Base-by-base conservation (phyloP, 1,284 basidiomycete genomes). In the Malassezia caprae region DNA sequence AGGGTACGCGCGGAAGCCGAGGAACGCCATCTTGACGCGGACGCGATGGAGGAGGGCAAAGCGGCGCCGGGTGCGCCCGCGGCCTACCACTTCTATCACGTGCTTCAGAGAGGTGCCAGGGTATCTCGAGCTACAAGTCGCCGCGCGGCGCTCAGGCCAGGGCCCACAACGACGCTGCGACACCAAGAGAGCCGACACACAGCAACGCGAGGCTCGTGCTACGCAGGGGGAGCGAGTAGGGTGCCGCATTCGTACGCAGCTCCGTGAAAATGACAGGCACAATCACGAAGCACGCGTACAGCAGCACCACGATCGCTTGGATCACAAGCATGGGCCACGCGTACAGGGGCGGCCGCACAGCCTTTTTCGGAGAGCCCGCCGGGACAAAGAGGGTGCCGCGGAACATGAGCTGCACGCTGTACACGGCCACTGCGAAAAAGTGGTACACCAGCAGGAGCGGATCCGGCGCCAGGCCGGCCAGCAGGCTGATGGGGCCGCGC, bases 371-470 rank as follows among this genome's bases (percentile, higher is more conserved):
- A 3, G 27, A 31, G 2, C 54, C 2, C 52, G 42, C 11, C 57
- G 61, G 35, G 60, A 62, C 1, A 82, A 83, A 24, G 15, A 57
- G 40, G 24, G 43, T 6, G 21, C 50, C 50, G 8, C 42, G 30
- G 76, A 94, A 88, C 74, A 94, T 80, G 40, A 86, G 79, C 81
- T 83, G 93, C 68, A 93, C 87, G 11, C 85, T 83, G 77, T 94
- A 96, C 61, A 99, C 82, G 0, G 93, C 93, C 60, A 99, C 93
- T 24, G 82, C 79, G 80, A 94, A 98, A 78, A 98, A 98, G 79
- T 98, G 93, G 65, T 82, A 83, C 66, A 87, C 84, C 24, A 99
- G 83, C 35, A 89, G 76, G 24, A 82, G 62, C 0, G 89, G 88
- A 19, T 84, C 84, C 1, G 88, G 86, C 2, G 82, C 80, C 51